Evolutionary conservation across 192 early-diverging fungal species (phyloP), one percentile per base, ranked within the genome.

Genomic region (Podila verticillata): DNA sequence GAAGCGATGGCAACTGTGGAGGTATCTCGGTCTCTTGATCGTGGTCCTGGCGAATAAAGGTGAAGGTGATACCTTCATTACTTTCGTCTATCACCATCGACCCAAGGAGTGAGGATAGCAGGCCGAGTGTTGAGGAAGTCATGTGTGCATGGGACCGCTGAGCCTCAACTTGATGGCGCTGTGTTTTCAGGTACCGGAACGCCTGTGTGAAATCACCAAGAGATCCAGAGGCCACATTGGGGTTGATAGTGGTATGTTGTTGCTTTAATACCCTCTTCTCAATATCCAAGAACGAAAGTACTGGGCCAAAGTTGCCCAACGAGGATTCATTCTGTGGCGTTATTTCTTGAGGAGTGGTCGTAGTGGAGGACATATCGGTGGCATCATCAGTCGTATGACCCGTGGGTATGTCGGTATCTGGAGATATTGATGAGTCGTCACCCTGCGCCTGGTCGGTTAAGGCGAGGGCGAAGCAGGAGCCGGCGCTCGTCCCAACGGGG

Each of bases 131-230:
- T 1, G 39, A 15, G 12, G 39, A 44, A 2, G 39, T 15, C 13
- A 15, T 44, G 15, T 3, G 2, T 44, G 39, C 3, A 44, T 10
- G 39, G 4, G 39, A 44, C 39, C 58, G 58, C 7, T 60, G 58
- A 32, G 58, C 58, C 13, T 34, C 30, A 9, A 60, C 26, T 60
- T 60, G 58, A 29, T 60, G 24, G 26, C 26, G 65, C 24, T 74
- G 65, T 22, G 65, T 64, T 48, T 74, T 44, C 6, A 74, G 56
- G 59, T 74, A 74, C 39, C 72, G 64, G n/a, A 74, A 15, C 17
- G 56, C 65, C 58, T 47, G 51, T 5, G 65, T 56, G 2, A 74
- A 17, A 35, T 74, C 72, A 2, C 72, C 64, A 26, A 74, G 51
- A 28, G 59, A 54, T n/a, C 59, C 49, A 61, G 63, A 17, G 6